Evolutionary conservation across 73 alveolate genomes (phyloP).

Genomic region (Tetrahymena thermophila): DNA sequence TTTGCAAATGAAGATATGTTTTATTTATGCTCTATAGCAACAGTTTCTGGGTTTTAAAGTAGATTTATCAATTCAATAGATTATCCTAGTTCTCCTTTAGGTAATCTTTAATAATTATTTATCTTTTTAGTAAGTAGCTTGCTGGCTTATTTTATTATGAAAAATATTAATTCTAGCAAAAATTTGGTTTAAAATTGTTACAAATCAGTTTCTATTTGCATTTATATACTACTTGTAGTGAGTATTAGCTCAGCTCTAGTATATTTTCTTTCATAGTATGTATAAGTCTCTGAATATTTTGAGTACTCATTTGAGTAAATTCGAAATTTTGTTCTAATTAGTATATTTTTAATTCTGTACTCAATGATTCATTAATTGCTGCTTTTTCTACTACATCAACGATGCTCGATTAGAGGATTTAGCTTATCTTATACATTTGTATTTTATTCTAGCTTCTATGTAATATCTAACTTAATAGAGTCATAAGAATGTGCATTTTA

Average conservation of each 20-base stretch:
- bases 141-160: background rate
- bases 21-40: background rate
- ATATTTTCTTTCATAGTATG: background rate
- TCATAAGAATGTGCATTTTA: background rate
- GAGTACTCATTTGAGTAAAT: background rate
- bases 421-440: background rate
- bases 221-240: background rate
- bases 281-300: background rate
- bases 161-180: background rate
- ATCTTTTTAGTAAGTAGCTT: background rate
- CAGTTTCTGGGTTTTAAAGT: background rate
- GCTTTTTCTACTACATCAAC: background rate
- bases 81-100: background rate
- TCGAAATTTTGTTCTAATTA: background rate
- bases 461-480: background rate
- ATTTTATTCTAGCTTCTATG: background rate
- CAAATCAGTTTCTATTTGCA: background rate
- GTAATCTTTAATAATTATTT: background rate
- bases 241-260: too few relatives aligned
- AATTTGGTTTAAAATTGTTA: background rate
- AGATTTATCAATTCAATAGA: background rate
- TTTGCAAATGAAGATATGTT: background rate
- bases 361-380: background rate
- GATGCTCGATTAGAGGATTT: background rate
- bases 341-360: background rate